Evolutionary conservation across 352 stramenopile genomes (phyloP).

Genomic region (Globisporangium radiosum): DNA sequence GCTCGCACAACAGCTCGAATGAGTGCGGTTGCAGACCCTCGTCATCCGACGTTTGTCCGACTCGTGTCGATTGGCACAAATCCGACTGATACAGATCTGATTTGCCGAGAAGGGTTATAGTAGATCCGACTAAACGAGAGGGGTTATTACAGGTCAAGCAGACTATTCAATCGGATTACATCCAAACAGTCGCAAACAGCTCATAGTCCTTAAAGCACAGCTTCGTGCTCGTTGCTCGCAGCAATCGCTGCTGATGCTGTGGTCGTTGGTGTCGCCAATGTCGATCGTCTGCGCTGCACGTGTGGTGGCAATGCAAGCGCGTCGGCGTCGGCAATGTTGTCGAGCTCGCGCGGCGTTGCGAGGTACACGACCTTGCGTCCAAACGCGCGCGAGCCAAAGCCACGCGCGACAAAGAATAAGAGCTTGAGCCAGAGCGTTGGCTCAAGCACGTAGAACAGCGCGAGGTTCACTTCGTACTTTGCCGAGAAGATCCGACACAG

Average conservation of each 20-base stretch:
- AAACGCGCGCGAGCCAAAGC: constrained; percentile 54
- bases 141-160: no score
- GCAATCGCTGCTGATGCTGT: not conserved
- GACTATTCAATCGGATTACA: no score
- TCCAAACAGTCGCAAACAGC: not conserved
- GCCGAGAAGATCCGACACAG: constrained; percentile 52
- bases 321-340: constrained; percentile 30
- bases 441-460: constrained; percentile 78
- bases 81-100: no score
- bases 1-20: constrained; percentile 2
- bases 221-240: constrained; percentile 1
- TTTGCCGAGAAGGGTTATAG: no score
- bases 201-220: not conserved
- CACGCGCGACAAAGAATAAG: constrained; percentile 57
- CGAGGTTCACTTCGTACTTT: constrained; percentile 52
- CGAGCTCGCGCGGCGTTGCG: constrained; percentile 32
- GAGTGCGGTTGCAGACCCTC: no score
- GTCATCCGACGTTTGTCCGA: no score
- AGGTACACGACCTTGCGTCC: constrained; percentile 81
- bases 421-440: constrained; percentile 72
- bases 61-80: no score
- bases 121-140: no score
- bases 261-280: not conserved
- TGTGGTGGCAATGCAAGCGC: constrained; percentile 37
- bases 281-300: constrained; percentile 16